Evolutionary conservation across 257 asterid species (phyloP).

Genomic region (Solanum microdontum): DNA sequence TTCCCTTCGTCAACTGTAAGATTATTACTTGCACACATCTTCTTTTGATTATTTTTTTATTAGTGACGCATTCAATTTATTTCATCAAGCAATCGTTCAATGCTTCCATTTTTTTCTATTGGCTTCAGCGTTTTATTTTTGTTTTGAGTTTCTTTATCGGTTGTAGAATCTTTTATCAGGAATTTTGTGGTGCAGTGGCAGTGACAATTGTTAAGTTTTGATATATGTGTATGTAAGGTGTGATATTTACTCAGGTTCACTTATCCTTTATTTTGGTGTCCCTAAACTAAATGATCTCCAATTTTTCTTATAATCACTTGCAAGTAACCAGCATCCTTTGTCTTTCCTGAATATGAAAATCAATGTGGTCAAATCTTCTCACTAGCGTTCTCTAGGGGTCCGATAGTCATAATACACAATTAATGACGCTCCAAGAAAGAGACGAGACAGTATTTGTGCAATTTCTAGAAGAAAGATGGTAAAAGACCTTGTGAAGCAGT

Average conservation of each 20-base stretch:
- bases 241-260: background rate
- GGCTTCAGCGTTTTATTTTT: background rate
- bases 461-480: background rate
- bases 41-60: background rate
- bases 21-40: background rate
- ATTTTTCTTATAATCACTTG: background rate
- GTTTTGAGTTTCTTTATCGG: background rate
- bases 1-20: background rate
- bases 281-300: background rate
- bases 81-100: background rate
- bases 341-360: background rate
- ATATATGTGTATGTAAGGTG: background rate
- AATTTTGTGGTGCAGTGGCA: background rate
- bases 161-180: background rate
- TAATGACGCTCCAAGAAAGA: background rate
- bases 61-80: background rate
- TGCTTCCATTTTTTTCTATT: background rate
- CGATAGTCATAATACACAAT: background rate
- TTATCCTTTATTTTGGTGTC: background rate
- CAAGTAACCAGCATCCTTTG: background rate
- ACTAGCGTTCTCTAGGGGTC: background rate
- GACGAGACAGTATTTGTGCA: background rate
- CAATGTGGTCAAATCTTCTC: background rate
- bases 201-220: background rate
- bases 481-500: background rate